Conservation (phyloP, 768 basidiomycete species). For the Coprinopsis sp. region DNA sequence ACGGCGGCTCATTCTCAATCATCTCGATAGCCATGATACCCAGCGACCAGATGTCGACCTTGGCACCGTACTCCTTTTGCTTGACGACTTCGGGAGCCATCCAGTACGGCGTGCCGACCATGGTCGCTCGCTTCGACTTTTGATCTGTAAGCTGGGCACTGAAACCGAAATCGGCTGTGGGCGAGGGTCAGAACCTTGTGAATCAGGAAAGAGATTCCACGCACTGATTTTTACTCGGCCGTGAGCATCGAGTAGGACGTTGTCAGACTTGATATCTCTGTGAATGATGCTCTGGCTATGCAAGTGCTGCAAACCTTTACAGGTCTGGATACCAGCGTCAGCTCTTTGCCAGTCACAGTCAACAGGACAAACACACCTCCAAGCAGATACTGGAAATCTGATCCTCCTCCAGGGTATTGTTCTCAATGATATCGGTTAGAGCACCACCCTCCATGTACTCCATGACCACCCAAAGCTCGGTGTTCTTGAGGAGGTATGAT, state of each 20-base stretch:
- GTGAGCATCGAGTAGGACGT: slow-evolving; percentile 86
- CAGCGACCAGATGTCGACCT: slow-evolving; percentile 95
- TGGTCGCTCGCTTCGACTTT: slow-evolving; percentile 96
- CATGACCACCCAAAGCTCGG: slow-evolving; percentile 97
- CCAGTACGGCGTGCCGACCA: slow-evolving; percentile 98
- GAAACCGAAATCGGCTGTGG: slow-evolving; percentile 90
- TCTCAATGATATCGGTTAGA: slow-evolving; percentile 95
- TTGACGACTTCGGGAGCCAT: slow-evolving; percentile 99
- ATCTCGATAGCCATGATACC: slow-evolving; percentile 99
- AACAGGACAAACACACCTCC: slow-evolving; percentile 57
- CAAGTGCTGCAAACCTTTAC: slow-evolving; percentile 89
- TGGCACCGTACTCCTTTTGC: slow-evolving; percentile 94
- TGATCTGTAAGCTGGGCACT: slow-evolving; percentile 95
- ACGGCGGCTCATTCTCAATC: slow-evolving; percentile 97
- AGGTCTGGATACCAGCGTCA: slow-evolving; percentile 54
- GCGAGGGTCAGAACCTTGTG: slow-evolving; percentile 6
- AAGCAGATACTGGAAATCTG: slow-evolving; percentile 89
- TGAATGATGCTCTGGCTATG: slow-evolving; percentile 95
- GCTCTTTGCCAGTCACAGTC: neutral
- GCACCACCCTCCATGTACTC: slow-evolving; percentile 99
- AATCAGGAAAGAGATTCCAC: slow-evolving; percentile 25
- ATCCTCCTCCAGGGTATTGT: slow-evolving; percentile 91
- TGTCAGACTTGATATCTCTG: slow-evolving; percentile 96
- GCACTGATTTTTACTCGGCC: slow-evolving; percentile 96
- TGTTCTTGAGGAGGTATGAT: slow-evolving; percentile 82